Evolutionary conservation across 495 filamentous ascomycete genomes (phyloP), one percentile per base, ranked within the genome.

Genomic region (Tuber aestivum): DNA sequence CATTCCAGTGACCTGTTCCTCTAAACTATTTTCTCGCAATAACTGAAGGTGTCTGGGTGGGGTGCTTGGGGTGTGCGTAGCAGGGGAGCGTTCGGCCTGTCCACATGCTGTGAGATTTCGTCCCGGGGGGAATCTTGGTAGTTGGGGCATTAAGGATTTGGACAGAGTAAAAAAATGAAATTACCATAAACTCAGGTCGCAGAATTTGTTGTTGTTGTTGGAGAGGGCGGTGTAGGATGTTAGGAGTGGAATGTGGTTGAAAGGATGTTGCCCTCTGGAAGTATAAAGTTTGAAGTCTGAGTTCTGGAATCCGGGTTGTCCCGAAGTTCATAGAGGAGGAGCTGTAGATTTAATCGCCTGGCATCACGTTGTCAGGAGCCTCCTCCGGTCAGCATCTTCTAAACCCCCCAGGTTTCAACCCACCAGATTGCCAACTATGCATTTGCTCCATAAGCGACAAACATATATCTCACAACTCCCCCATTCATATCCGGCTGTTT

Each of bases 1-100:
- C 78, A 79, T 79, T 23, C 77, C 78, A n/a, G 76, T 79, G 48
- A 79, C 21, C 14, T 70, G 78, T 35, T 44, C 73, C 42, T 79
- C 78, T 50, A 79, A 69, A 45, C 68, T 78, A 14, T 56, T 32
- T 35, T 14, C 56, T 65, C 32, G 56, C 27, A 27, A 65, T 65
- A 65, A 4, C 6, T 35, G 56, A 35, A 27, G 32, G 56, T 20
- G 27, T 6, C 56, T 65, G 35, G 56, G 56, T 35, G 56, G 56
- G 14, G 56, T 65, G 5, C 56, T 35, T 65, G 56, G 56, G 56
- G 56, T 32, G 16, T 65, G 32, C 56, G 27, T 27, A 65, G 27
- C 27, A 7, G 56, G 16, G 27, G 56, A n/a, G 56, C 56, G 27
- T 35, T 65, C 27, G 56, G 56, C 10, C 56, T 20, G 56, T 35